Evolutionary conservation across 2,329 filamentous ascomycete genomes (phyloP).

Genomic region (Ambrosiella xylebori): DNA sequence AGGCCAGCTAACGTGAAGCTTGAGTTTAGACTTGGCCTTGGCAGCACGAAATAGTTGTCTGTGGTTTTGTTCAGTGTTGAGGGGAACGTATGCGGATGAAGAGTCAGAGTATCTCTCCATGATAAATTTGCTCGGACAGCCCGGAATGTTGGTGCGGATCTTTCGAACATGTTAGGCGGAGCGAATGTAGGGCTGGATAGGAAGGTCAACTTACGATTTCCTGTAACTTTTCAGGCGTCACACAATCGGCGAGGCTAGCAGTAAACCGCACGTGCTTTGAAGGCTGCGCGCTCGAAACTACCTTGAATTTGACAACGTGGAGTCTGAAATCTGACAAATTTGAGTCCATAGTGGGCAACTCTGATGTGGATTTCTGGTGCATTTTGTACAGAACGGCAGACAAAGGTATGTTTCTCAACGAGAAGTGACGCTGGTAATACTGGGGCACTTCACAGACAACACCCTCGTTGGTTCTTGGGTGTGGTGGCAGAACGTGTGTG

Average conservation of each 20-base stretch:
- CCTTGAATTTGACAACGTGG: too few relatives aligned
- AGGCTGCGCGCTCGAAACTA: too few relatives aligned
- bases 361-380: too few relatives aligned
- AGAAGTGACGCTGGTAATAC: background rate
- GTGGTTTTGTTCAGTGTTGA: constrained; percentile 73
- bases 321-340: too few relatives aligned
- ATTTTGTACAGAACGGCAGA: too few relatives aligned
- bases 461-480: background rate
- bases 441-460: background rate
- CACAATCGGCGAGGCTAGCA: too few relatives aligned
- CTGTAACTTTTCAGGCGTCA: too few relatives aligned
- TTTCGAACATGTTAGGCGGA: background rate
- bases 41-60: constrained; percentile 94
- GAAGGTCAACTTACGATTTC: too few relatives aligned
- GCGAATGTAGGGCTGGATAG: background rate
- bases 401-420: too few relatives aligned
- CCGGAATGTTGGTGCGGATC: background rate
- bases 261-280: too few relatives aligned
- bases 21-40: constrained; percentile 95
- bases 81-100: constrained; percentile 58
- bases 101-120: constrained; percentile 96
- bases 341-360: too few relatives aligned
- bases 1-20: constrained; percentile 52
- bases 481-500: background rate
- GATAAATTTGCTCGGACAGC: constrained; percentile 27